Conservation (phyloP, 2,329 filamentous ascomycete species). For the Aureobasidium sp. region DNA sequence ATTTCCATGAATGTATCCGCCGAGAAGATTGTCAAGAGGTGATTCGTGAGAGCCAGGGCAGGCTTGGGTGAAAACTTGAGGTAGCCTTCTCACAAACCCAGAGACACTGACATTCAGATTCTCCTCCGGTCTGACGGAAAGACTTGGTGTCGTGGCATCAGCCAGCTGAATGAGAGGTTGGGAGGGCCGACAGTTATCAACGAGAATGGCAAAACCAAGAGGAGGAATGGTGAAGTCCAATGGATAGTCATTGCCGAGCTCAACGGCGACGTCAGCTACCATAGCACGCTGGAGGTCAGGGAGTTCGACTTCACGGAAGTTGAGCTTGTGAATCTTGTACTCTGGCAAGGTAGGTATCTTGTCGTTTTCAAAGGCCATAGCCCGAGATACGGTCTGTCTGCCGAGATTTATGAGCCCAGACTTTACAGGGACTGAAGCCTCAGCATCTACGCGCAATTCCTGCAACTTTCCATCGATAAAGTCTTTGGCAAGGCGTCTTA, state of each 20-base stretch:
- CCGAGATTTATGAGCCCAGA: slow-evolving; percentile 76
- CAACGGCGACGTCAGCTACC: slow-evolving; percentile 69
- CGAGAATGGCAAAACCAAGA: slow-evolving; percentile 75
- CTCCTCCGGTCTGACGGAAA: slow-evolving; percentile 61
- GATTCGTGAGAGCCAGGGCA: slow-evolving; percentile 75
- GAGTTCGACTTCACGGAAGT: slow-evolving; percentile 63
- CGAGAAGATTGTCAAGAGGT: slow-evolving; percentile 75
- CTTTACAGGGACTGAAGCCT: slow-evolving; percentile 65
- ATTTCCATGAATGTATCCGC: slow-evolving; percentile 73
- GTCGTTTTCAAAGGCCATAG: slow-evolving; percentile 64
- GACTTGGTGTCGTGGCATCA: slow-evolving; percentile 59
- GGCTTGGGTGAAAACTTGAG: slow-evolving; percentile 60
- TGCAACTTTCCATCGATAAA: slow-evolving; percentile 76
- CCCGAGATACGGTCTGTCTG: slow-evolving; percentile 66
- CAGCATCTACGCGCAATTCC: slow-evolving; percentile 64
- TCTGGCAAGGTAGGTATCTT: slow-evolving; percentile 71
- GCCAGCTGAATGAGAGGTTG: slow-evolving; percentile 74
- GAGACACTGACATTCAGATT: slow-evolving; percentile 63
- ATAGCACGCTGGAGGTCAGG: slow-evolving; percentile 57
- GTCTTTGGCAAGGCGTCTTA: slow-evolving; percentile 76
- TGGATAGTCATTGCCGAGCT: slow-evolving; percentile 69
- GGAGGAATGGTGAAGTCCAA: slow-evolving; percentile 69
- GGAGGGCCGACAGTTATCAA: slow-evolving; percentile 68
- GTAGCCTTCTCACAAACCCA: slow-evolving; percentile 66
- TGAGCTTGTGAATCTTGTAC: slow-evolving; percentile 75